A percentile compares a stretch with the other conserved stretches of the same genome.
phyloP scores from a whole-genome alignment of 1,139 yeast genomes.

The Candida neerlandica region DNA sequence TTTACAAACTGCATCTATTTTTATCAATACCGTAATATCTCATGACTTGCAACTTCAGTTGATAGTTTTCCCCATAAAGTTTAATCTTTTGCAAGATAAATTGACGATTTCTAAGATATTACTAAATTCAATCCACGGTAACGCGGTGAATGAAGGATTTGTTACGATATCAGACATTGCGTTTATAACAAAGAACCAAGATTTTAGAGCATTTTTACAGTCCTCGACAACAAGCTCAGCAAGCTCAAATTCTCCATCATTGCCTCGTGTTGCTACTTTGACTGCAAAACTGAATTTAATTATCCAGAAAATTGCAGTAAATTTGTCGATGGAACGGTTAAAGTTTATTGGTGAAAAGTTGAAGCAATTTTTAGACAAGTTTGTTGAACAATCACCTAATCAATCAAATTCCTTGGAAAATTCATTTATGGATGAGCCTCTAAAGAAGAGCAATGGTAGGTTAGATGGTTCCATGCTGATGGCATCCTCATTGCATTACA shows the following conservation, averaged over 20 bases:
- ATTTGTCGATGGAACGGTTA: conserved; percentile 18
- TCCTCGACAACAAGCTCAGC: conserved; percentile 14
- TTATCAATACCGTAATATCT: conserved; percentile 17
- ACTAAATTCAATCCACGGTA: conserved; percentile 19
- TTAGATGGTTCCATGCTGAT: conserved; percentile 11
- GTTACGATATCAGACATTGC: conserved; percentile 24
- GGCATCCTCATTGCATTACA: conserved; percentile 7
- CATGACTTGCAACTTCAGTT: conserved; percentile 18
- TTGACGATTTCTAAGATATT: conserved; percentile 34
- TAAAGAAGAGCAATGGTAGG: background rate
- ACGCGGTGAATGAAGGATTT: conserved; percentile 14
- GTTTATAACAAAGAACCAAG: conserved; percentile 22
- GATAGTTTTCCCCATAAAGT: conserved; percentile 41
- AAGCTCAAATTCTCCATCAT: conserved; percentile 13
- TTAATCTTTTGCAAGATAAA: conserved; percentile 30
- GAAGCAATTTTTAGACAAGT: conserved; percentile 13
- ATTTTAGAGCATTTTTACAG: conserved; percentile 29
- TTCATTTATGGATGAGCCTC: conserved; percentile 15
- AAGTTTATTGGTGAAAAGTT: conserved; percentile 18
- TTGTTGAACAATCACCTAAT: conserved; percentile 24
- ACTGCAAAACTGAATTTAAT: conserved; percentile 21
- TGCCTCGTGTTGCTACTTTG: conserved; percentile 26
- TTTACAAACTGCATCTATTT: conserved; percentile 37
- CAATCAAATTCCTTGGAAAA: conserved; percentile 22
- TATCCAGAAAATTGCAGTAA: conserved; percentile 22